phyloP scores from a whole-genome alignment of 2,329 filamentous ascomycete genomes.

The Penicillium sp. region DNA sequence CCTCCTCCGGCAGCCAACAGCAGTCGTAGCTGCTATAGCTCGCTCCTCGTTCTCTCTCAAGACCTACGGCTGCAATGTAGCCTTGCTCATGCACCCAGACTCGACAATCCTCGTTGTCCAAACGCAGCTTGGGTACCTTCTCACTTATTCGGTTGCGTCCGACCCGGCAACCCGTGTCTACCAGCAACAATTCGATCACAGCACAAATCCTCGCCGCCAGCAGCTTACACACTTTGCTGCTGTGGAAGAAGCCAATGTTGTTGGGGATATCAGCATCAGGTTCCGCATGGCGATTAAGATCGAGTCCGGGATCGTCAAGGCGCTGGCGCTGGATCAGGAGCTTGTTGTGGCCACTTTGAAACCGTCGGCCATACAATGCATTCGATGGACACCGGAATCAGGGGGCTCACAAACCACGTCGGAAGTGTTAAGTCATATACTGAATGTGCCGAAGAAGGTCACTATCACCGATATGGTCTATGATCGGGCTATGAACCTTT shows the following conservation, averaged over 20 bases:
- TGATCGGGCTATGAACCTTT: conserved; percentile 94
- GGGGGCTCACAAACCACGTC: conserved; percentile 85
- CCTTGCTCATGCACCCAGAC: conserved; percentile 86
- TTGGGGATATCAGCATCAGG: conserved; percentile 84
- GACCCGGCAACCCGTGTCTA: conserved; percentile 84
- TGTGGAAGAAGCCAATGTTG: conserved; percentile 78
- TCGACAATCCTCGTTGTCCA: conserved; percentile 90
- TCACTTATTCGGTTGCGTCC: conserved; percentile 89
- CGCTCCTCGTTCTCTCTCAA: conserved; percentile 79
- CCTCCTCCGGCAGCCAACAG: conserved; percentile 72
- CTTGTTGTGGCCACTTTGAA: conserved; percentile 88
- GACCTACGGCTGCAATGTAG: conserved; percentile 82
- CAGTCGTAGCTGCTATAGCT: conserved; percentile 81
- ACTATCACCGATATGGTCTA: conserved; percentile 84
- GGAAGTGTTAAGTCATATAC: conserved; percentile 84
- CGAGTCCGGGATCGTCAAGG: conserved; percentile 88
- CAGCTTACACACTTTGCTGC: conserved; percentile 60
- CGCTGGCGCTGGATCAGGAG: conserved; percentile 88
- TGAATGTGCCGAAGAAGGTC: conserved; percentile 79
- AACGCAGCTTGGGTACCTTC: conserved; percentile 82
- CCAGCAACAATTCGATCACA: conserved; percentile 71
- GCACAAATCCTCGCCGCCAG: conserved; percentile 50
- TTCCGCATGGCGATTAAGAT: conserved; percentile 99
- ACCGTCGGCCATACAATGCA: conserved; percentile 94
- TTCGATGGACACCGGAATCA: conserved; percentile 87